Evolutionary conservation across 257 asterid species (phyloP).

Genomic region (Verbena officinalis): DNA sequence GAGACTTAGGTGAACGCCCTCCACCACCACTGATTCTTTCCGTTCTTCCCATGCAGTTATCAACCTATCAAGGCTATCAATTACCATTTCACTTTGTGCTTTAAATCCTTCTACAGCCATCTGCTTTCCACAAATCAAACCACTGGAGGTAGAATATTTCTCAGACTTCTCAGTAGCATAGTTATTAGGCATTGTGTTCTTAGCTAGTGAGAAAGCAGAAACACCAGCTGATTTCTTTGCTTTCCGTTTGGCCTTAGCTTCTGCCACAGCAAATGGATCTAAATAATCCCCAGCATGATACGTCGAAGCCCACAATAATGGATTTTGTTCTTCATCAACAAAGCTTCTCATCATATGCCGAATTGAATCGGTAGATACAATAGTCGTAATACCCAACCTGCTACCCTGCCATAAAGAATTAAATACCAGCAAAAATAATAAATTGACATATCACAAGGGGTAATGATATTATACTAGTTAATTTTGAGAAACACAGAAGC

Average conservation of each 20-base stretch:
- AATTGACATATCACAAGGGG: background rate
- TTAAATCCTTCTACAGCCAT: slow-evolving; percentile 94
- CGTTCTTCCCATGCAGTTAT: slow-evolving; percentile 91
- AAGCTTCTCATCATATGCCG: slow-evolving; percentile 98
- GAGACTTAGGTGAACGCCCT: slow-evolving; percentile 96
- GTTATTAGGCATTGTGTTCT: slow-evolving; percentile 37
- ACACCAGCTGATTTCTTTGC: slow-evolving; percentile 71
- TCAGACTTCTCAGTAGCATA: slow-evolving; percentile 40
- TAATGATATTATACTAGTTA: background rate
- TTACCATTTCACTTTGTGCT: slow-evolving; percentile 98
- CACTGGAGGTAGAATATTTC: slow-evolving; percentile 43
- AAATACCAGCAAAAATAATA: background rate
- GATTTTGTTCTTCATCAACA: slow-evolving; percentile 82
- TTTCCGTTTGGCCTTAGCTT: slow-evolving; percentile 78
- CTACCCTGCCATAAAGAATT: slow-evolving; percentile 59
- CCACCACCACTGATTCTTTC: slow-evolving; percentile 92
- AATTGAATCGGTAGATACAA: slow-evolving; percentile 89
- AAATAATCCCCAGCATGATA: slow-evolving; percentile 94
- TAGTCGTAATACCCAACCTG: slow-evolving; percentile 92
- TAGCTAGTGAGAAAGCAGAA: slow-evolving; percentile 43
- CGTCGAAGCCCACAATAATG: slow-evolving; percentile 95
- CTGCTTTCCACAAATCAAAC: slow-evolving; percentile 71
- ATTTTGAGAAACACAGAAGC: slow-evolving; percentile 2
- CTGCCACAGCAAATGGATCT: slow-evolving; percentile 88
- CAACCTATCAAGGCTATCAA: slow-evolving; percentile 91